Conservation (phyloP, 805 yeast species). For the Monosporozyma servazzii region DNA sequence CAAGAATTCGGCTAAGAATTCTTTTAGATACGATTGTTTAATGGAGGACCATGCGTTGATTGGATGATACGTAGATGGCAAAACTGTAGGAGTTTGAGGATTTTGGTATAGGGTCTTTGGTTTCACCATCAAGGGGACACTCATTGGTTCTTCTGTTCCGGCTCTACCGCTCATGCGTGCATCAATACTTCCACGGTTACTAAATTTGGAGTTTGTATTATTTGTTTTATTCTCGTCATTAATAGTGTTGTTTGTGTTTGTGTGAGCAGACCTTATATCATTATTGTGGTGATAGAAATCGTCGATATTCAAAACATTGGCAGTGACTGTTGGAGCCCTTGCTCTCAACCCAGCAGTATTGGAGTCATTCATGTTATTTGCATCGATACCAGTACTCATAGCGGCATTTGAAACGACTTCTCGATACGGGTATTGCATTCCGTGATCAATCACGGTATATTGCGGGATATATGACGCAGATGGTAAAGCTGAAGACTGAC, state of each 20-base stretch:
- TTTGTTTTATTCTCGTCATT: background rate
- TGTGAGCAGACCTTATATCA: background rate
- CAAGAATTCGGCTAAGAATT: constrained; percentile 43
- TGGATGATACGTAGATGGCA: constrained; percentile 31
- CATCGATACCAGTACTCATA: constrained; percentile 12
- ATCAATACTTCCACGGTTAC: constrained; percentile 3
- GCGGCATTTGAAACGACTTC: constrained; percentile 28
- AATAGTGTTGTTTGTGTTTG: background rate
- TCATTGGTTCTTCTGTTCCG: constrained; percentile 6
- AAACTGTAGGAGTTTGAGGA: constrained; percentile 31
- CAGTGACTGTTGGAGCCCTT: constrained; percentile 16
- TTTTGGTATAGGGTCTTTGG: constrained; percentile 32
- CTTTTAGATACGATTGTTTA: constrained; percentile 33
- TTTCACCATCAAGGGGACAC: constrained; percentile 27
- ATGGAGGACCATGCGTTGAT: constrained; percentile 30
- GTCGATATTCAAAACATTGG: constrained; percentile 17
- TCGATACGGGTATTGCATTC: constrained; percentile 19
- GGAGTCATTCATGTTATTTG: background rate
- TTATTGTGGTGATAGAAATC: constrained; percentile 8
- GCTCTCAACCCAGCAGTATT: constrained; percentile 8
- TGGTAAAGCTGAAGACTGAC: constrained; percentile 5
- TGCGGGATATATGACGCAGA: constrained; percentile 23
- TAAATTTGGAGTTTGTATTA: background rate
- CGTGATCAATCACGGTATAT: constrained; percentile 11
- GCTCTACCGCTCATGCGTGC: background rate